Conservation (phyloP, 352 stramenopile genomes). For the Pythium dissotocum region DNA sequence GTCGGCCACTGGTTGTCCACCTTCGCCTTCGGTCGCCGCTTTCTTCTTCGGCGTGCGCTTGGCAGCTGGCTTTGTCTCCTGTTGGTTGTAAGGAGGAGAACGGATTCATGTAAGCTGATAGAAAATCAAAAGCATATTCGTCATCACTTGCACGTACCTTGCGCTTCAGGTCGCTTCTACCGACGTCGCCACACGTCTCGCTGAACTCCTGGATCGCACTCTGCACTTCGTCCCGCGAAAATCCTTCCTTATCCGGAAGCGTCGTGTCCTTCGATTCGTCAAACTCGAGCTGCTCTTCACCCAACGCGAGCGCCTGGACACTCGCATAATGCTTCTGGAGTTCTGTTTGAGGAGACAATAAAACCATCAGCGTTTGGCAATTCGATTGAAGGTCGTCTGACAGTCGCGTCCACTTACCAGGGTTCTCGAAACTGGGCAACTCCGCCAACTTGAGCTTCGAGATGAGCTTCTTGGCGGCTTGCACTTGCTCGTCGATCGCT, state of each 20-base stretch:
- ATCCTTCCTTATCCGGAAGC: conserved; percentile 70
- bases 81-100: background rate
- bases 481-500: conserved; percentile 58
- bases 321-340: conserved; percentile 85
- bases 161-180: conserved; percentile 24
- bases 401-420: conserved; percentile 26
- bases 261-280: conserved; percentile 79
- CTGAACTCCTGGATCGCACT: conserved; percentile 23
- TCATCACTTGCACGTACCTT: conserved; percentile 20
- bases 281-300: conserved; percentile 73
- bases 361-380: background rate
- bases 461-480: conserved; percentile 68
- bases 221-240: conserved; percentile 64
- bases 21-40: conserved; percentile 18
- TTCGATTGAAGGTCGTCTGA: background rate
- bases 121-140: background rate
- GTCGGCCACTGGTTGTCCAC: conserved; percentile 34
- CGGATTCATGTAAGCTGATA: background rate
- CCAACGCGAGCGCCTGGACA: conserved; percentile 74
- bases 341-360: conserved; percentile 36
- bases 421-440: conserved; percentile 82
- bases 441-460: conserved; percentile 68
- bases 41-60: conserved; percentile 48
- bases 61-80: conserved; percentile 11
- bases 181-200: conserved; percentile 22